Base-by-base conservation (phyloP, 2,329 filamentous ascomycete genomes). In the Beauveria scarabaeidicola region DNA sequence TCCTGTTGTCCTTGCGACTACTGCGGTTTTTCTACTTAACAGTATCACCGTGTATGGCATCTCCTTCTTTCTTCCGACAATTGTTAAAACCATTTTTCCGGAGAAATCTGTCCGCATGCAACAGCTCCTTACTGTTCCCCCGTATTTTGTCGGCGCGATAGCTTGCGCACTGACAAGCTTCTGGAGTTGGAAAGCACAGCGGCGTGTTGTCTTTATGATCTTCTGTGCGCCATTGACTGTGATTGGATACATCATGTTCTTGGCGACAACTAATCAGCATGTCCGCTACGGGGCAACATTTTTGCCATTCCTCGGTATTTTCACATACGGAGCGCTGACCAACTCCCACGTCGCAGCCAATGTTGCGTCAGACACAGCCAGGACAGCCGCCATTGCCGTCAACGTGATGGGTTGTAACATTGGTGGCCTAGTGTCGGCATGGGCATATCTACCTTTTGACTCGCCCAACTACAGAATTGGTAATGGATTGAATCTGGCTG, bases 41-140 rank as follows among this genome's bases (percentile, higher is more conserved):
- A 87, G 86, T 70, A 83, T 90, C 68, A 90, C 87, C 0, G 87
- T 90, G 1, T 85, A 89, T 67, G 87, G 87, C 4, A 76, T 90
- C 2, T 83, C 83, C 2, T 89, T 89, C 77, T 91, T 90, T 72
- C 73, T 81, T 0, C 87, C 87, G 0, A 90, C 86, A 0, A 89
- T 91, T 62, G 84, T 90, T 46, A 72, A 73, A 47, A 87, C 81
- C 6, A 89, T 90, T 69, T 89, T 88, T 67, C 86, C 85, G 0
- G 65, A 77, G 3, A 72, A 75, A 58, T 76, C 74, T 15, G 79
- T 84, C 9, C 74, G 88, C 27, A 78, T 74, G 11, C 84, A 89
- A 69, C 87, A 90, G 72, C 80, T 59, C 17, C n/a, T 58, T 10
- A 58, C 55, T 10, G 55, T 58, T 13, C 55, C 55, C 4, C 55